Evolutionary conservation across 1,284 basidiomycete genomes (phyloP).

Genomic region (Phellinidium pouzarii): DNA sequence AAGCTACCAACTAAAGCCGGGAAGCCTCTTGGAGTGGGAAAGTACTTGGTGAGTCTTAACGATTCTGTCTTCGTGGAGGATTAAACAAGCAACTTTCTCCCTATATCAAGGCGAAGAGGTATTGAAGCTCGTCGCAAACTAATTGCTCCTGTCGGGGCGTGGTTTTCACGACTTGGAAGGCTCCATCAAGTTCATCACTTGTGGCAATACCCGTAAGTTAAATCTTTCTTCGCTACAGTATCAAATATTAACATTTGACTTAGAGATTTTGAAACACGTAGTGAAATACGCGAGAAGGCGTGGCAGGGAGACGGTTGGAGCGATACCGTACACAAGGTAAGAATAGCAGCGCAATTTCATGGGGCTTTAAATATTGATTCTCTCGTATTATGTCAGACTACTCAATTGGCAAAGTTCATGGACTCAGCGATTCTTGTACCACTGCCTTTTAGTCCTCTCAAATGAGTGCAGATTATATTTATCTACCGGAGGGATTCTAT

Average conservation of each 20-base stretch:
- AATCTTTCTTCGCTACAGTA: background rate
- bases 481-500: too few relatives aligned
- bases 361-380: slow-evolving; percentile 7
- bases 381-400: slow-evolving; percentile 46
- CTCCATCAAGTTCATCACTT: slow-evolving; percentile 89
- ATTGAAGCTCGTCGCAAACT: slow-evolving; percentile 83
- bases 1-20: slow-evolving; percentile 78
- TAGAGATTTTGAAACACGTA: slow-evolving; percentile 75
- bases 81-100: slow-evolving; percentile 1
- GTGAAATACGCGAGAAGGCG: slow-evolving; percentile 78
- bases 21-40: slow-evolving; percentile 90
- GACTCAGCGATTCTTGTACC: slow-evolving; percentile 70
- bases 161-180: slow-evolving; percentile 89
- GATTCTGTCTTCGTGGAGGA: slow-evolving; percentile 16
- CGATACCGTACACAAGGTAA: slow-evolving; percentile 86
- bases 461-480: slow-evolving; percentile 34
- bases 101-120: slow-evolving; percentile 64
- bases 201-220: slow-evolving; percentile 87
- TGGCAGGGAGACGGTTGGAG: slow-evolving; percentile 94
- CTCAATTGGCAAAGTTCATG: slow-evolving; percentile 72
- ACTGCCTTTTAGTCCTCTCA: slow-evolving; percentile 74
- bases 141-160: slow-evolving; percentile 84
- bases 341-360: slow-evolving; percentile 18
- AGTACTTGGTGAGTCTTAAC: slow-evolving; percentile 62
- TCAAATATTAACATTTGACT: slow-evolving; percentile 4